Percentiles rank a stretch among this genome's conserved stretches.
phyloP scores from a whole-genome alignment of 768 basidiomycete genomes.

The Kwoniella heveanensis region DNA sequence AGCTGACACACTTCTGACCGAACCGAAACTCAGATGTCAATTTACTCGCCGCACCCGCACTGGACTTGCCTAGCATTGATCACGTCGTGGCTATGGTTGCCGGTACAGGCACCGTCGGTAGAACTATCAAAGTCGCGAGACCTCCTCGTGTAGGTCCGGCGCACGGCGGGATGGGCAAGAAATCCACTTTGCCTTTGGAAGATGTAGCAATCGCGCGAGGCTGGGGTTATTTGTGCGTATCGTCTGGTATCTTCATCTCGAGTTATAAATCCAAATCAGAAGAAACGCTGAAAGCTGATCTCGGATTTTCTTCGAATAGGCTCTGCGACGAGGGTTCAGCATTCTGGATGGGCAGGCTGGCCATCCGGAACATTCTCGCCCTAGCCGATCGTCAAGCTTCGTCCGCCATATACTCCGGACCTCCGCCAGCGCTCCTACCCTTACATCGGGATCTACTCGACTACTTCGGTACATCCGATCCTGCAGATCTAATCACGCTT shows the following conservation, averaged over 20 bases:
- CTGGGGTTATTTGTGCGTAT: conserved; percentile 51
- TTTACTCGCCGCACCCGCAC: conserved; percentile 48
- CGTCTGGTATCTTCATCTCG: background rate
- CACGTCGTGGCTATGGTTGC: conserved; percentile 48
- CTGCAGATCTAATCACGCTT: conserved; percentile 43
- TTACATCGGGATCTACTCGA: conserved; percentile 40
- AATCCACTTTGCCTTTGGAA: conserved; percentile 26
- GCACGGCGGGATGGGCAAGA: conserved; percentile 1
- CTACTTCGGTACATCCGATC: conserved; percentile 39
- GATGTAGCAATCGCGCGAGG: conserved; percentile 42
- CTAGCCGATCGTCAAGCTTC: conserved; percentile 36
- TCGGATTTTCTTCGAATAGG: conserved; percentile 19
- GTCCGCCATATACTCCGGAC: conserved; percentile 21
- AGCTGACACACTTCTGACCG: conserved; percentile 2
- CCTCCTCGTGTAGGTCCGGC: background rate
- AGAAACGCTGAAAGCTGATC: too few species aligned
- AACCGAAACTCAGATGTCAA: conserved; percentile 52
- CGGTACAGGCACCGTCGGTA: conserved; percentile 51
- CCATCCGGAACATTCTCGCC: conserved; percentile 40
- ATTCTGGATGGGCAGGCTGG: conserved; percentile 46
- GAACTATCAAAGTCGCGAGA: conserved; percentile 32
- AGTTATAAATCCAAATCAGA: too few species aligned
- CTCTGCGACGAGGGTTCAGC: conserved; percentile 55
- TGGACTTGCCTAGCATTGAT: conserved; percentile 27
- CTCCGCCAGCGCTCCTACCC: conserved; percentile 24